Conservation (phyloP, 192 early-diverging fungal species). For the Pilobolus umbonatus region DNA sequence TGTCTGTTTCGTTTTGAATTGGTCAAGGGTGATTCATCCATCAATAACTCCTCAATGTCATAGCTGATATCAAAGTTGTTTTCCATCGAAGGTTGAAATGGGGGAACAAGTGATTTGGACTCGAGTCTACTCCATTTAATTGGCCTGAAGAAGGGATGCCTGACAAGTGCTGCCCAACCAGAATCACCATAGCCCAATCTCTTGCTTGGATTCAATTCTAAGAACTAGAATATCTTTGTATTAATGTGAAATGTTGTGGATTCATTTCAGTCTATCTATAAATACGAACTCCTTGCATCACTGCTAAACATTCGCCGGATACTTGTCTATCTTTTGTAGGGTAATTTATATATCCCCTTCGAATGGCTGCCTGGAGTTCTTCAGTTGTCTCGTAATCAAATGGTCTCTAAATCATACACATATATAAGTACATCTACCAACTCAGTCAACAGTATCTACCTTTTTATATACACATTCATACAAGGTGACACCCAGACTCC, state of each 20-base stretch:
- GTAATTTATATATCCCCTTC: conserved; percentile 61
- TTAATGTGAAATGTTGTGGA: no score
- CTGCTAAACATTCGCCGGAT: conserved; percentile 60
- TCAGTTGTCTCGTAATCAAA: conserved; percentile 61
- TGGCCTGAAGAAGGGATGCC: conserved; percentile 51
- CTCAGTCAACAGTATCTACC: conserved; percentile 28
- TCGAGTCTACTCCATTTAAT: conserved; percentile 46
- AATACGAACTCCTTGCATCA: conserved; percentile 61
- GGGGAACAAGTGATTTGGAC: conserved; percentile 41
- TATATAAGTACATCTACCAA: neutral
- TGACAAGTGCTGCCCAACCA: conserved; percentile 39
- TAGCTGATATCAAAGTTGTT: conserved; percentile 95
- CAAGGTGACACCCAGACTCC: conserved; percentile 89
- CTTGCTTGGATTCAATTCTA: conserved; percentile 44
- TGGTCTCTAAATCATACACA: conserved; percentile 43
- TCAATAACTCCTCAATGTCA: conserved; percentile 77
- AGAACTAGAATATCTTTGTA: conserved; percentile 47
- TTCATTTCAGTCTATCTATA: neutral
- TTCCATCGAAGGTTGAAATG: conserved; percentile 47
- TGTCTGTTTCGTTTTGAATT: neutral
- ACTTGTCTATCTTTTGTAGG: conserved; percentile 45
- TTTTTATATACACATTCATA: conserved; percentile 84
- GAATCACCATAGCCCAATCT: conserved; percentile 44
- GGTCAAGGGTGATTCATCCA: conserved; percentile 5
- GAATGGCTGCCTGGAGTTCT: conserved; percentile 59